A percentile compares a stretch with the other conserved stretches of the same genome.
Evolutionary conservation across 768 basidiomycete genomes (phyloP).

Genomic region (Pulveroboletus sp.): DNA sequence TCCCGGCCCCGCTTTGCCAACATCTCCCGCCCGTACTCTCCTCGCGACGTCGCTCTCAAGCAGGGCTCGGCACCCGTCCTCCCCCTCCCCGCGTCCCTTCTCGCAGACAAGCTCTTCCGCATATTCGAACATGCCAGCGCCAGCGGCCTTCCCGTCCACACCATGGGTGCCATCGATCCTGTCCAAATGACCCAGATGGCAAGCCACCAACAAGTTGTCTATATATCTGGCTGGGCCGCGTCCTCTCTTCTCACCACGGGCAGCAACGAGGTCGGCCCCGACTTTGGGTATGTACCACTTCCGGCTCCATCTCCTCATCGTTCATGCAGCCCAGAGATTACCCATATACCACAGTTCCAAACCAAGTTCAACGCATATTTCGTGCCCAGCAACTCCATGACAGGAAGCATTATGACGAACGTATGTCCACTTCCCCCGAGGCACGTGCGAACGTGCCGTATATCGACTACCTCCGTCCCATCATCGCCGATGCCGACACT

Average conservation of each 20-base stretch:
- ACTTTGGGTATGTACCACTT: slow-evolving; percentile 58
- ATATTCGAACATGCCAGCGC: slow-evolving; percentile 60
- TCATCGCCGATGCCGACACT: slow-evolving; percentile 93
- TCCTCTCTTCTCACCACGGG: slow-evolving; percentile 85
- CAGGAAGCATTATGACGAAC: slow-evolving; percentile 88
- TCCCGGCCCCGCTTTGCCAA: slow-evolving; percentile 64
- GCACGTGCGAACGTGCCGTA: slow-evolving; percentile 68
- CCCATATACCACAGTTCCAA: slow-evolving; percentile 94
- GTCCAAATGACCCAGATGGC: slow-evolving; percentile 97
- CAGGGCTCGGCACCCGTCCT: slow-evolving; percentile 82
- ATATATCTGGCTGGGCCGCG: slow-evolving; percentile 91
- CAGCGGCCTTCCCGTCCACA: slow-evolving; percentile 71
- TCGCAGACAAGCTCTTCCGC: slow-evolving; percentile 81
- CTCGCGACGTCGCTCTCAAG: slow-evolving; percentile 78
- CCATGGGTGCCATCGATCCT: slow-evolving; percentile 91
- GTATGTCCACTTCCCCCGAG: slow-evolving; percentile 60
- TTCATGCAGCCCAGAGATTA: slow-evolving; percentile 60
- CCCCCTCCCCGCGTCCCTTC: slow-evolving; percentile 70
- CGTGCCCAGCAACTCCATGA: slow-evolving; percentile 92
- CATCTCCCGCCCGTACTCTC: slow-evolving; percentile 76
- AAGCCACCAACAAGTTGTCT: slow-evolving; percentile 76
- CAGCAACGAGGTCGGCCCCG: slow-evolving; percentile 89
- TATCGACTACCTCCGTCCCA: slow-evolving; percentile 85
- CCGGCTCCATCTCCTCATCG: background rate
- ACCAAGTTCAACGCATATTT: slow-evolving; percentile 89